Evolutionary conservation across 2,329 filamentous ascomycete species (phyloP), one percentile per base, ranked within the genome.

Genomic region (Pseudogymnoascus sp.): DNA sequence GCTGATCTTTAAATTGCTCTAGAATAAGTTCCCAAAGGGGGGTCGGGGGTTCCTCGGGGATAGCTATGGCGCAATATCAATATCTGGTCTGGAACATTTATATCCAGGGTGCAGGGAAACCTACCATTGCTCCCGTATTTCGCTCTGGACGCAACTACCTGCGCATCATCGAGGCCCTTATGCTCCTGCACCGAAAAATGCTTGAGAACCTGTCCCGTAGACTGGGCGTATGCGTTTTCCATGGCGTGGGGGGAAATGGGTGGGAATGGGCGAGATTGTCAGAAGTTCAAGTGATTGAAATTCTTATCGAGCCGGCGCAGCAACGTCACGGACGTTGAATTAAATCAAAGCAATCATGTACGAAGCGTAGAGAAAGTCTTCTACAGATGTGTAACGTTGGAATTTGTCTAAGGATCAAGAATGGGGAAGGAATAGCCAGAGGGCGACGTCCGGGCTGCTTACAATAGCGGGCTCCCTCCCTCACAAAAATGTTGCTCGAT

Each of bases 1-100:
- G 86, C 77, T 99, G 95, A 75, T 99, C 95, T 78, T 99, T 97
- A 83, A 99, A 99, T 76, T 99, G 95, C 78, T 99, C 95, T 64
- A 99, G 83, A 63, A 99, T 91, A 67, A 99, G 87, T 78, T 97
- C 86, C 95, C 93, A 99, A 59, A 99, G 76, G 40, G 95, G 95
- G 33, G 95, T 99, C 2, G 95, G 92, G 62, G 95, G 95, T 68
- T 99, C 95, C 79, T 99, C 95, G 53, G 86, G 83, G 63, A 91
- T 81, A 63, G 87, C 87, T 90, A 67, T 60, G 63, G 63, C 31
- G 26, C 64, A 67, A 50, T 63, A 64, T 72, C 67, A 71, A 62
- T 33, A 62, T 64, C 62, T 63, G 19, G 59, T 37, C 44, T 61
- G 47, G 31, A 64, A 26, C 47, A 6, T n/a, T 50, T 42, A 21